Conservation (phyloP, 2,329 filamentous ascomycete species). For the Alternaria sp. region DNA sequence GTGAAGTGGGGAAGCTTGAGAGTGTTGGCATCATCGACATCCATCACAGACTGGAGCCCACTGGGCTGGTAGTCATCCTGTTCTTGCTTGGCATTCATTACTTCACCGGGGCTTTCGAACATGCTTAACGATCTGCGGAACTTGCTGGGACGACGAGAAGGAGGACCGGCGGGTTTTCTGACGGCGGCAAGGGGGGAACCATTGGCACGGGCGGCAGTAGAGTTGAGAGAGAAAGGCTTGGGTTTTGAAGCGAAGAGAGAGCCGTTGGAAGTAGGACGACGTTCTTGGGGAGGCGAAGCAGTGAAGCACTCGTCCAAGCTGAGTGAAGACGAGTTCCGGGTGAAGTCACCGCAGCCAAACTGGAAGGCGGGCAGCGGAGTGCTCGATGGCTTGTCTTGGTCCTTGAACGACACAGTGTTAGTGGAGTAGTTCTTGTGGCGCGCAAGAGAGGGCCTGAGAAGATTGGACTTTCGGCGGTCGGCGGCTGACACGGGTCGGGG, state of each 20-base stretch:
- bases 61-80: slow-evolving; percentile 65
- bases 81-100: slow-evolving; percentile 74
- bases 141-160: slow-evolving; percentile 75
- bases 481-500: slow-evolving; percentile 44
- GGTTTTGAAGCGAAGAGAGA: slow-evolving; percentile 65
- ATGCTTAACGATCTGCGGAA: slow-evolving; percentile 94
- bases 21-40: slow-evolving; percentile 77
- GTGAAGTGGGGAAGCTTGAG: slow-evolving; percentile 84
- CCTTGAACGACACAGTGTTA: slow-evolving; percentile 66
- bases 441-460: slow-evolving; percentile 76
- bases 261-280: slow-evolving; percentile 61
- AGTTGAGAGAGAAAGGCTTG: slow-evolving; percentile 69
- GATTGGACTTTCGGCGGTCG: slow-evolving; percentile 51
- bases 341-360: slow-evolving; percentile 64
- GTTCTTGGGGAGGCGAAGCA: slow-evolving; percentile 77
- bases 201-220: slow-evolving; percentile 63
- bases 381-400: slow-evolving; percentile 56
- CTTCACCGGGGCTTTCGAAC: slow-evolving; percentile 90
- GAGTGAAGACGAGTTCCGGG: slow-evolving; percentile 63
- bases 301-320: slow-evolving; percentile 82
- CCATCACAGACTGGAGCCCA: slow-evolving; percentile 76
- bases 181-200: slow-evolving; percentile 75
- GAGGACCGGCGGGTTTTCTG: slow-evolving; percentile 67
- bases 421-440: slow-evolving; percentile 78
- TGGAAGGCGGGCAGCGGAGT: slow-evolving; percentile 74